Evolutionary conservation across 129 eudicot species (phyloP).

Genomic region (Heracleum sosnowskyi): DNA sequence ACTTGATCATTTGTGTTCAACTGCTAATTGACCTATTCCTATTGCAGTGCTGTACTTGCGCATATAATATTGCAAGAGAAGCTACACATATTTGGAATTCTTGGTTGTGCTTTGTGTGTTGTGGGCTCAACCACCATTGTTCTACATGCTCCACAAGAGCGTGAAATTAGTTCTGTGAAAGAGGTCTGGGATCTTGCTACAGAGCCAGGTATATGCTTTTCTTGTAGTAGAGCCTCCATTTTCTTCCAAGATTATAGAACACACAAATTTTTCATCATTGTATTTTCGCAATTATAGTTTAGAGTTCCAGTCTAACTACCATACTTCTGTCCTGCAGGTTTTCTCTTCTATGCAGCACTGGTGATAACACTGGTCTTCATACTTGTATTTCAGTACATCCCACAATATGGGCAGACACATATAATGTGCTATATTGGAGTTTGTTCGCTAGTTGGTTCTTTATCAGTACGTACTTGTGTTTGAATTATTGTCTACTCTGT

Average conservation of each 20-base stretch:
- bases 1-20: not conserved
- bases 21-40: conserved; percentile 23
- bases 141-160: conserved; percentile 88
- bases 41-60: conserved; percentile 92
- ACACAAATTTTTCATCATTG: not conserved
- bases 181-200: conserved; percentile 98
- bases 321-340: conserved; percentile 48
- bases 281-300: not conserved
- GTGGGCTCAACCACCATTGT: conserved; percentile 94
- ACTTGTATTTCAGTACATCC: conserved; percentile 59
- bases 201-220: conserved; percentile 66
- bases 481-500: not conserved
- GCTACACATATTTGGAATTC: conserved; percentile 79
- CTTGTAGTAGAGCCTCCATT: not conserved
- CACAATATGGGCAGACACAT: conserved; percentile 83
- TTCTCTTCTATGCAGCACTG: conserved; percentile 64
- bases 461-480: conserved; percentile 52
- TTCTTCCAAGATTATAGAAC: not conserved
- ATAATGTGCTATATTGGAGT: conserved; percentile 78
- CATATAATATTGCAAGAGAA: conserved; percentile 72
- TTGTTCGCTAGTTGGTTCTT: conserved; percentile 82
- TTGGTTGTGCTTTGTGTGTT: conserved; percentile 87
- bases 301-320: not conserved
- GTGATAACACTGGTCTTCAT: conserved; percentile 57
- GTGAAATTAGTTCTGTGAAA: conserved; percentile 65